A percentile compares a stretch with the other conserved stretches of the same genome.
phyloP scores from a whole-genome alignment of 139 green algal species.

The Micractinium sp. region DNA sequence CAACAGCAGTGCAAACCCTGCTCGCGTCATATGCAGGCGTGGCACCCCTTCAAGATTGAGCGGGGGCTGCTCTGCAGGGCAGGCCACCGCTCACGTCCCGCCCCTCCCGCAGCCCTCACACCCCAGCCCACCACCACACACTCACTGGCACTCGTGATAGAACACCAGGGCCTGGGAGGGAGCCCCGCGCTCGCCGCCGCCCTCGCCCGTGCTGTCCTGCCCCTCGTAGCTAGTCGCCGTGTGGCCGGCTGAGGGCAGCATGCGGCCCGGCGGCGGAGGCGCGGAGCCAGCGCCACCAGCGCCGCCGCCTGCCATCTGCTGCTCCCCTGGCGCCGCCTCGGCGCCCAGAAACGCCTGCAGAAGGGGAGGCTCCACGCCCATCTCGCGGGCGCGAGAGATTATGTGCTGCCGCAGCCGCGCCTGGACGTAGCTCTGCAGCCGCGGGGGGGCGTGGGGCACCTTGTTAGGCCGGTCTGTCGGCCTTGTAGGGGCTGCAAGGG shows the following conservation, averaged over 20 bases:
- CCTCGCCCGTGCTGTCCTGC: background rate
- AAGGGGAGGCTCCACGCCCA: background rate
- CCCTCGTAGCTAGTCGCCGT: background rate
- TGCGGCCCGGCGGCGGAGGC: background rate
- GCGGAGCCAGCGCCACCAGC: background rate
- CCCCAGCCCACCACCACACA: background rate
- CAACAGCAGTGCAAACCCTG: too few relatives aligned
- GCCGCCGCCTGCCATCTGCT: background rate
- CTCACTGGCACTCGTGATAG: constrained; percentile 16
- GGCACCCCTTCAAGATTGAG: background rate
- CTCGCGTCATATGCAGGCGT: too few relatives aligned
- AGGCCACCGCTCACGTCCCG: too few relatives aligned
- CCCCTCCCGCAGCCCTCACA: background rate
- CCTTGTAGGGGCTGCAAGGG: too few relatives aligned
- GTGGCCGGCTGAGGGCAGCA: background rate
- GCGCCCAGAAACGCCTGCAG: background rate
- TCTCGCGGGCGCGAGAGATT: background rate
- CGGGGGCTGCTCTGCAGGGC: background rate
- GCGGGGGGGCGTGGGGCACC: background rate
- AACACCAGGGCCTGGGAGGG: background rate
- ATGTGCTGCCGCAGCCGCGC: background rate
- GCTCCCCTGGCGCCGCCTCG: background rate
- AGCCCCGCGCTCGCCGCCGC: background rate
- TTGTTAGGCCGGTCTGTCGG: too few relatives aligned
- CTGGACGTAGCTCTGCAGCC: background rate